Evolutionary conservation across 768 basidiomycete species (phyloP).

Genomic region (Tephrocybe sp.): DNA sequence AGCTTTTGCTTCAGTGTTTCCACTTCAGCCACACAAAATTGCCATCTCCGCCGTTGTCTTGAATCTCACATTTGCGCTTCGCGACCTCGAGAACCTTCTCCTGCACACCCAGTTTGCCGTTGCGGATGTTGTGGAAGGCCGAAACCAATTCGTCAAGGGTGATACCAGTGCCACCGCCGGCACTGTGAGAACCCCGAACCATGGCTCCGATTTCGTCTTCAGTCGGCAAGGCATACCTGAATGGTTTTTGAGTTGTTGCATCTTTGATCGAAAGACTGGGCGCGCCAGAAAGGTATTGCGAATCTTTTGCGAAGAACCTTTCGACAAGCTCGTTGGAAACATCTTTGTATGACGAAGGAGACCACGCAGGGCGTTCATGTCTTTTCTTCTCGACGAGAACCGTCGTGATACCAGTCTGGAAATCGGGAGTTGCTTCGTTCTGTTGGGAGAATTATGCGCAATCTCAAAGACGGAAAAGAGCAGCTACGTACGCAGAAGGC

Average conservation of each 20-base stretch:
- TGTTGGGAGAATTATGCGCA: conserved; percentile 36
- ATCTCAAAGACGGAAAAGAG: too few relatives aligned
- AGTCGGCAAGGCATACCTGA: conserved; percentile 66
- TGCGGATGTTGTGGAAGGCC: conserved; percentile 48
- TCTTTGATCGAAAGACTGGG: conserved; percentile 43
- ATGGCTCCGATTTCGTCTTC: conserved; percentile 71
- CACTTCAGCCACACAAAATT: conserved; percentile 63
- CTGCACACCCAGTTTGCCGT: conserved; percentile 60
- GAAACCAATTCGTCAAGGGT: conserved; percentile 64
- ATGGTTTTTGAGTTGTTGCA: conserved; percentile 26
- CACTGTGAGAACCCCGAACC: conserved; percentile 63
- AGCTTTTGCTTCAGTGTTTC: conserved; percentile 38
- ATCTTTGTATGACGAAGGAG: conserved; percentile 59
- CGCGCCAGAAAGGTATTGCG: conserved; percentile 43
- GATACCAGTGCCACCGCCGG: conserved; percentile 61
- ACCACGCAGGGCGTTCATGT: conserved; percentile 62
- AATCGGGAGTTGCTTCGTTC: conserved; percentile 82
- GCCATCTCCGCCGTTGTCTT: conserved; percentile 55
- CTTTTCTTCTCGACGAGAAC: conserved; percentile 49
- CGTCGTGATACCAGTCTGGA: conserved; percentile 75
- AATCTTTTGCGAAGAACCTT: conserved; percentile 66
- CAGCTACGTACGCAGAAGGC: conserved; percentile 78
- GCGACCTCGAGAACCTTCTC: conserved; percentile 82
- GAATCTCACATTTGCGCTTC: conserved; percentile 60
- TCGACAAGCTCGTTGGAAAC: conserved; percentile 58